Conservation (phyloP, 768 basidiomycete species). For the Agaricus subrufescens region DNA sequence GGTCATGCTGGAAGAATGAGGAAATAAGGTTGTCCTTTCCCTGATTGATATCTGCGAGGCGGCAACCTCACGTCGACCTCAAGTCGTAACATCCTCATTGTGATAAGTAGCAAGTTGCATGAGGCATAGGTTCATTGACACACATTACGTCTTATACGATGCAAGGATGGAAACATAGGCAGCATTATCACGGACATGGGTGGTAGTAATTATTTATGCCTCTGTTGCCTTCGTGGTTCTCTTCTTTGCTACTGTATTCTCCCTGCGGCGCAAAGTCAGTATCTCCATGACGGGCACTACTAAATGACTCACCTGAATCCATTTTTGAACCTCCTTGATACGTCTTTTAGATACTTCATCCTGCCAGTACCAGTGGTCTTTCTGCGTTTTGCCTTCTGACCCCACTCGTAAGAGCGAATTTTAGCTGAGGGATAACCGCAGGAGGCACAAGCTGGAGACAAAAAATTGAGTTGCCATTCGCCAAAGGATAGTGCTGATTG, state of each 20-base stretch:
- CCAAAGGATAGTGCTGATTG: too few species aligned
- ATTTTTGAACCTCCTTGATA: slow-evolving; percentile 97
- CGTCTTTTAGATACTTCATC: slow-evolving; percentile 90
- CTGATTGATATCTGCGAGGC: too few species aligned
- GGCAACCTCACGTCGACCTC: too few species aligned
- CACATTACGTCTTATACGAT: neutral
- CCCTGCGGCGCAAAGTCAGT: slow-evolving; percentile 38
- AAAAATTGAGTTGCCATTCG: neutral
- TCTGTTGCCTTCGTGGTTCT: slow-evolving; percentile 31
- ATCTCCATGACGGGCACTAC: too few species aligned
- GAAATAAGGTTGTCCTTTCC: too few species aligned
- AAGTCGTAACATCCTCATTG: too few species aligned
- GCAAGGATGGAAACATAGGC: neutral
- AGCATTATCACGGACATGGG: neutral
- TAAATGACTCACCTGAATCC: slow-evolving; percentile 72
- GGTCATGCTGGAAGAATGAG: neutral
- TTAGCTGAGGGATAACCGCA: slow-evolving; percentile 97
- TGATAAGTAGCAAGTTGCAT: neutral
- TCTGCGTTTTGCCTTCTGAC: slow-evolving; percentile 98
- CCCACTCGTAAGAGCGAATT: slow-evolving; percentile 96
- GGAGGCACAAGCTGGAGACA: slow-evolving; percentile 76
- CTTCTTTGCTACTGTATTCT: slow-evolving; percentile 91
- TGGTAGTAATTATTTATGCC: neutral
- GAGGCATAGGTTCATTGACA: slow-evolving; percentile 6
- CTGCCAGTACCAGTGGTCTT: slow-evolving; percentile 98